Percentiles rank a stretch among this genome's conserved stretches.
Conservation (phyloP, 2,329 filamentous ascomycete genomes). For the Chalaropsis thielavioides region DNA sequence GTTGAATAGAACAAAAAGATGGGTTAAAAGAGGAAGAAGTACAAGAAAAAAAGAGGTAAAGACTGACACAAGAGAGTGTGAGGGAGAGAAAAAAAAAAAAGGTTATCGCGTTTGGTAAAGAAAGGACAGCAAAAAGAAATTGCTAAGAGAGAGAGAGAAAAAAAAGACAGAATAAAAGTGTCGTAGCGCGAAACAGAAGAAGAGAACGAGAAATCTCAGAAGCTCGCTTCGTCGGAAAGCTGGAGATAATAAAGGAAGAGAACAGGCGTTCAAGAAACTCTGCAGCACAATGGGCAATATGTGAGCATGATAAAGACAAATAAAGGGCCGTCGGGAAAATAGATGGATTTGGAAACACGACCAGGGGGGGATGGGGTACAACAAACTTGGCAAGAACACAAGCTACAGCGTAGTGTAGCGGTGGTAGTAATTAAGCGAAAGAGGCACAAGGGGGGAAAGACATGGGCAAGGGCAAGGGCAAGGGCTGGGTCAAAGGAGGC, state of each 20-base stretch:
- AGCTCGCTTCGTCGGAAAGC: constrained; percentile 3
- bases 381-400: not conserved
- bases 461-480: not conserved
- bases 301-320: constrained; percentile 2
- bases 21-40: not conserved
- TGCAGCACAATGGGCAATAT: not conserved
- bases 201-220: not conserved
- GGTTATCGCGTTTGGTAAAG: not conserved
- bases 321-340: constrained; percentile 2
- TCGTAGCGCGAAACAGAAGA: constrained; percentile 20
- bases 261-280: not conserved
- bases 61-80: constrained; percentile 2
- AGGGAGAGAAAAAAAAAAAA: not conserved
- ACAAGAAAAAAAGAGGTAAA: constrained; percentile 4
- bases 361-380: not conserved
- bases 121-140: constrained; percentile 10
- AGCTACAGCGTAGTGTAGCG: not conserved
- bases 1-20: constrained; percentile 7
- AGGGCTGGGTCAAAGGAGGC: not conserved
- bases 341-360: not conserved
- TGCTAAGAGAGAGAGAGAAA: too few relatives aligned
- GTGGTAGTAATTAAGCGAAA: constrained; percentile 3
- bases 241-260: constrained; percentile 9
- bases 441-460: not conserved
- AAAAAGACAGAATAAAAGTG: not conserved